Percentiles rank a stretch among this genome's conserved stretches.
Evolutionary conservation across 2,329 filamentous ascomycete genomes (phyloP).

Genomic region (Calonectria multiphialidica): DNA sequence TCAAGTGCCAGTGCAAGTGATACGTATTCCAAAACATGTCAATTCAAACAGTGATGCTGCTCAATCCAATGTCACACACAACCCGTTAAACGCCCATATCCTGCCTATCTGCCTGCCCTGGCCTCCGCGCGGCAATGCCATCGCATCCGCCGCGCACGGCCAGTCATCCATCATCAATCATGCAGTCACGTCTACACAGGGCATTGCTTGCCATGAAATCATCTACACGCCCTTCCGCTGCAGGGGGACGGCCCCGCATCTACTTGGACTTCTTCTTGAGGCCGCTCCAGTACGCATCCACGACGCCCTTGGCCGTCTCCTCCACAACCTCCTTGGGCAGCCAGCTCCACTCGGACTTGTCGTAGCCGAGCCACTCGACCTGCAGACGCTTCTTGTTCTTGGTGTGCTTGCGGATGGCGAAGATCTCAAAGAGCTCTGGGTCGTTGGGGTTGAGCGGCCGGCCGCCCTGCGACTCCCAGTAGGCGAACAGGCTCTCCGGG

Average conservation of each 20-base stretch:
- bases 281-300: slow-evolving; percentile 45
- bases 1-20: background rate
- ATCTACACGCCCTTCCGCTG: background rate
- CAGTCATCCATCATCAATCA: slow-evolving; percentile 6
- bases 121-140: background rate
- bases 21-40: background rate
- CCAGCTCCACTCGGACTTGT: slow-evolving; percentile 46
- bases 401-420: slow-evolving; percentile 48
- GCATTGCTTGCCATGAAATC: background rate
- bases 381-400: slow-evolving; percentile 42
- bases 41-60: background rate
- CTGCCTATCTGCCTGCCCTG: background rate
- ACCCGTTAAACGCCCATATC: slow-evolving; percentile 6
- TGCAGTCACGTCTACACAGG: background rate
- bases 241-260: background rate
- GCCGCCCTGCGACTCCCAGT: slow-evolving; percentile 47
- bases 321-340: slow-evolving; percentile 40
- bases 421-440: slow-evolving; percentile 47
- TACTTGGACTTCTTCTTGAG: slow-evolving; percentile 19
- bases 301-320: slow-evolving; percentile 41
- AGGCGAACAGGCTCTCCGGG: slow-evolving; percentile 46
- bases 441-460: slow-evolving; percentile 48
- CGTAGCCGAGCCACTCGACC: slow-evolving; percentile 53
- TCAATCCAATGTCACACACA: background rate
- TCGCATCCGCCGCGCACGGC: background rate